Conservation (phyloP, 2,329 filamentous ascomycete genomes). For the Madurella mycetomatis region DNA sequence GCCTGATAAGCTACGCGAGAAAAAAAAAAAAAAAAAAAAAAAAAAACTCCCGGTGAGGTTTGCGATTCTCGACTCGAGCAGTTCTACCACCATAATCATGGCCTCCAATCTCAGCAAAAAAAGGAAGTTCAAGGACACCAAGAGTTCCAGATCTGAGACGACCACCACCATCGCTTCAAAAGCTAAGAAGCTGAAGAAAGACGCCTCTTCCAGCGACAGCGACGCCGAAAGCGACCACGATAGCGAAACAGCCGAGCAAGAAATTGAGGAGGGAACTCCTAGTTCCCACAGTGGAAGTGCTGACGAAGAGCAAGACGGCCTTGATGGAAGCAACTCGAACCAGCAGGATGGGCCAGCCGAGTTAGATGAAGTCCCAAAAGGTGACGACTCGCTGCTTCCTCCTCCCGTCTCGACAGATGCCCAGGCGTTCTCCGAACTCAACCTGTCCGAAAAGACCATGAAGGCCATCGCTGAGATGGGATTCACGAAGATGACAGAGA, state of each 20-base stretch:
- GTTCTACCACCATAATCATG: conserved; percentile 23
- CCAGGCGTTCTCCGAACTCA: conserved; percentile 73
- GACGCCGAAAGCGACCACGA: conserved; percentile 19
- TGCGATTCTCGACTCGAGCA: not conserved
- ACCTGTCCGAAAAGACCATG: conserved; percentile 83
- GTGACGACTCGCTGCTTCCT: conserved; percentile 49
- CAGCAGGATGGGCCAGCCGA: conserved; percentile 31
- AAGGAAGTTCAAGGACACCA: conserved; percentile 33
- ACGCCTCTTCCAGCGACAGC: conserved; percentile 21
- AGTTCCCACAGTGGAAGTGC: conserved; percentile 7
- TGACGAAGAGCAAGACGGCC: conserved; percentile 17
- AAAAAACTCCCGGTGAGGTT: not conserved
- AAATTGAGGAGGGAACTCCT: conserved; percentile 3
- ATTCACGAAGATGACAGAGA: conserved; percentile 93
- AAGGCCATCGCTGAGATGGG: conserved; percentile 87
- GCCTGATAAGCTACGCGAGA: not conserved
- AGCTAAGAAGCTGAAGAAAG: conserved; percentile 25
- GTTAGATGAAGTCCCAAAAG: conserved; percentile 34
- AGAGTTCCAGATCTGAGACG: conserved; percentile 21
- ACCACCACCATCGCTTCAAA: conserved; percentile 10
- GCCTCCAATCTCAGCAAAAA: conserved; percentile 33
- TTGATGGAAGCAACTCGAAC: conserved; percentile 27
- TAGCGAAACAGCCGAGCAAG: conserved; percentile 15
- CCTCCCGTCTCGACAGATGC: conserved; percentile 57
- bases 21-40: too few relatives aligned